Percentiles rank a stretch among this genome's conserved stretches.
Evolutionary conservation across 345 rosid species (phyloP).

Genomic region (Conringia planisiliqua): DNA sequence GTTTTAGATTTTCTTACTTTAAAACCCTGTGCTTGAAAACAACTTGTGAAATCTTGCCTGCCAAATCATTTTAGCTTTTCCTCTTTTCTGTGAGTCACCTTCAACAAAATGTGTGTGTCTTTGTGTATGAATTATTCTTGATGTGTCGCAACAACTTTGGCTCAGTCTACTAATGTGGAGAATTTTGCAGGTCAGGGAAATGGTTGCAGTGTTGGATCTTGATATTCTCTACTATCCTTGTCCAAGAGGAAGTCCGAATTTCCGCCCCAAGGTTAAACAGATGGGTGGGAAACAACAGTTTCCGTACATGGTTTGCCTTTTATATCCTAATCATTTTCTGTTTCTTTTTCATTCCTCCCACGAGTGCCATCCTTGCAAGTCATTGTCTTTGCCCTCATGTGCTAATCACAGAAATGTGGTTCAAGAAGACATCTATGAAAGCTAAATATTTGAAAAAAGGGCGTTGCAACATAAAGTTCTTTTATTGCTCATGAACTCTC

Average conservation of each 20-base stretch:
- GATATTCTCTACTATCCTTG: slow-evolving; percentile 93
- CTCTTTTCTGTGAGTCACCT: background rate
- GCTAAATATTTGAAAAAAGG: background rate
- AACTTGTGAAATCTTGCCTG: background rate
- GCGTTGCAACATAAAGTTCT: background rate
- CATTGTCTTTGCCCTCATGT: background rate
- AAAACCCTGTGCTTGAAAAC: background rate
- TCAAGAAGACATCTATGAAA: background rate
- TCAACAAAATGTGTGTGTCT: background rate
- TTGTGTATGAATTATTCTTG: background rate
- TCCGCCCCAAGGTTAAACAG: slow-evolving; percentile 72
- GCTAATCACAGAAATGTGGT: background rate
- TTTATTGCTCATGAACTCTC: background rate
- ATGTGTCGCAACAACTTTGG: background rate
- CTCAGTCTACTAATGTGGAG: background rate
- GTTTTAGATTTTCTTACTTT: background rate
- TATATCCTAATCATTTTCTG: background rate
- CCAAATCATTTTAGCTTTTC: background rate
- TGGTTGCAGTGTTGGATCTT: slow-evolving; percentile 81
- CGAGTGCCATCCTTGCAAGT: background rate
- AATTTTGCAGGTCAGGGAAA: slow-evolving; percentile 76
- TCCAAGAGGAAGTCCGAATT: slow-evolving; percentile 84
- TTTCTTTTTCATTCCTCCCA: background rate
- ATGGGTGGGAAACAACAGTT: slow-evolving; percentile 92
- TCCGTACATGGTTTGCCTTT: slow-evolving; percentile 83